These are phyloP conservation scores for Artemisia argyi DNA, from an alignment of 129 eudicot genomes.

Conservation along the genomic window DNA sequence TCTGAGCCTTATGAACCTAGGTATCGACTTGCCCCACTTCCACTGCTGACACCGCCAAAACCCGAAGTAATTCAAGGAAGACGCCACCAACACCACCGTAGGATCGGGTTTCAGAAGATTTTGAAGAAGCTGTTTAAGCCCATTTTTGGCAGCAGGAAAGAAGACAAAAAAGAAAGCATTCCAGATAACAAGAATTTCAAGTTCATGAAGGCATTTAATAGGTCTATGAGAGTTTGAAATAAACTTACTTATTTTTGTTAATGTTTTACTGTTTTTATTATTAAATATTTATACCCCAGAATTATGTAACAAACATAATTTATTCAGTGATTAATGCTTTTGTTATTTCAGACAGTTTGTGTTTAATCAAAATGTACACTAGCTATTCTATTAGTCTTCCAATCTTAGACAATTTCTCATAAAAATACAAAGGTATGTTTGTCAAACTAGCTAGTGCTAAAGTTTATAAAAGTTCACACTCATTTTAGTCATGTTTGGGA, in stretches of 20 bases:
- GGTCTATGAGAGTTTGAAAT: slow-evolving; percentile 48
- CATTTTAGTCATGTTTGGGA: too few relatives aligned
- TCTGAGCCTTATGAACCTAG: slow-evolving; percentile 48
- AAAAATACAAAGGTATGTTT: too few relatives aligned
- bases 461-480: too few relatives aligned
- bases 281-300: neutral
- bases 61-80: slow-evolving; percentile 30
- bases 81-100: slow-evolving; percentile 26
- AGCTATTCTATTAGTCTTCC: too few relatives aligned
- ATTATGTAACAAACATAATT: neutral
- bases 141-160: slow-evolving; percentile 39
- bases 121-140: slow-evolving; percentile 58
- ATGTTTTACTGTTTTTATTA: slow-evolving; percentile 8
- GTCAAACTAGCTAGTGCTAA: too few relatives aligned
- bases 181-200: slow-evolving; percentile 33
- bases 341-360: too few relatives aligned
- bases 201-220: slow-evolving; percentile 52
- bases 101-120: slow-evolving; percentile 47
- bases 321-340: too few relatives aligned
- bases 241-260: slow-evolving; percentile 9
- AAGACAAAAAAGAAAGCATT: slow-evolving; percentile 7
- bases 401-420: too few relatives aligned
- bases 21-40: slow-evolving; percentile 4
- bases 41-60: slow-evolving; percentile 25
- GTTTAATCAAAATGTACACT: too few relatives aligned